These are phyloP conservation scores for Boletus smithii DNA, from an alignment of 1,284 basidiomycete genomes.

Conservation along the genomic window DNA sequence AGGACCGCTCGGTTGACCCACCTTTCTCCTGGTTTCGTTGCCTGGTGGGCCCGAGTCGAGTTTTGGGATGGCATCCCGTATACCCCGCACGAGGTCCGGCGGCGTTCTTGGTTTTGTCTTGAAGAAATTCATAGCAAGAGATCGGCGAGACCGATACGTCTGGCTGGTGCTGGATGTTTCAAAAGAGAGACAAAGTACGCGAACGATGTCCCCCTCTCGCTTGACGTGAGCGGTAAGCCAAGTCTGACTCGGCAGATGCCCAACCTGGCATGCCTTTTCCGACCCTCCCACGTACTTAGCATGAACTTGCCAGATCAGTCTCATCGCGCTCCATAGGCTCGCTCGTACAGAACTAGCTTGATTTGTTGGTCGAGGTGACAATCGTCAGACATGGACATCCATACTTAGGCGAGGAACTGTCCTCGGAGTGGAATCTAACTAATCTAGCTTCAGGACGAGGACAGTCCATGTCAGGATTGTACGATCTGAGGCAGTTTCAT, in stretches of 20 bases:
- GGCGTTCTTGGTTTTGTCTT: slow-evolving; percentile 85
- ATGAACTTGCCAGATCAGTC: slow-evolving; percentile 9
- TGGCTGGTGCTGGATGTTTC: background rate
- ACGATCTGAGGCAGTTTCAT: too few species aligned
- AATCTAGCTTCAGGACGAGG: too few species aligned
- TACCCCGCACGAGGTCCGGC: slow-evolving; percentile 75
- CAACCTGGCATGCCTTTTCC: slow-evolving; percentile 10
- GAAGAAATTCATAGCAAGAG: slow-evolving; percentile 90
- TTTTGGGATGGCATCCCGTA: slow-evolving; percentile 75
- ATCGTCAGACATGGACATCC: too few species aligned
- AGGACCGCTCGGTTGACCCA: slow-evolving; percentile 34
- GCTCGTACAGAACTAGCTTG: too few species aligned
- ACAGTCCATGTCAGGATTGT: too few species aligned
- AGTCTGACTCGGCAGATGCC: slow-evolving; percentile 25
- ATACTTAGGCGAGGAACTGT: too few species aligned
- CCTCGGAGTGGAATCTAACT: too few species aligned
- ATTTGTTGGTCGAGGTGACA: too few species aligned
- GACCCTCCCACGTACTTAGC: slow-evolving; percentile 2
- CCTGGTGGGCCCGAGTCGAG: slow-evolving; percentile 74
- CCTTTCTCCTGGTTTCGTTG: slow-evolving; percentile 76
- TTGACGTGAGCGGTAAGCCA: slow-evolving; percentile 11
- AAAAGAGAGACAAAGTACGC: slow-evolving; percentile 1
- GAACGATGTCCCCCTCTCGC: background rate
- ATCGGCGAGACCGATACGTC: too few species aligned
- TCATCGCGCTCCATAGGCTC: too few species aligned